Conservation (phyloP, 345 rosid genomes). For the Carallia pectinifolia region DNA sequence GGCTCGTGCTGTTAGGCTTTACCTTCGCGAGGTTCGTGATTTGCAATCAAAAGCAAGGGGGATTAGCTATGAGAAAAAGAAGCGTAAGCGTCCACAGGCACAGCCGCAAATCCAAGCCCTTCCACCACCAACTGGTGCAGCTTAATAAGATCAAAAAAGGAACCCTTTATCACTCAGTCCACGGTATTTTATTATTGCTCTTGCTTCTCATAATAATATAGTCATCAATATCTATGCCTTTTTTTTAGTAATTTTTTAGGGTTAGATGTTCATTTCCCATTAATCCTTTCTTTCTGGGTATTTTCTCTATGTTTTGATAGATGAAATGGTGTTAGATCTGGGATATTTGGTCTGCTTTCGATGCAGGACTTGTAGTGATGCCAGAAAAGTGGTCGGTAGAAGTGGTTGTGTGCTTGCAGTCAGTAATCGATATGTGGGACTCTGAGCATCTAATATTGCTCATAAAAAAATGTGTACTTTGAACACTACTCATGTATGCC, state of each 20-base stretch:
- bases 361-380: conserved; percentile 26
- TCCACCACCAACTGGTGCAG: conserved; percentile 40
- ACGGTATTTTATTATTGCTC: no score
- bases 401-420: conserved; percentile 33
- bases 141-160: conserved; percentile 14
- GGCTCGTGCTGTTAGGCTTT: conserved; percentile 35
- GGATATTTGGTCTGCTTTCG: conserved; percentile 32
- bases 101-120: conserved; percentile 37
- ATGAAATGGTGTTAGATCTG: conserved; percentile 21
- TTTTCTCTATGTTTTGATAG: conserved; percentile 11
- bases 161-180: background rate
- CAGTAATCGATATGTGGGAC: conserved; percentile 24
- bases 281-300: background rate
- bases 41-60: conserved; percentile 35
- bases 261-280: conserved; percentile 9
- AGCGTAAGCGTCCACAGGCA: conserved; percentile 32
- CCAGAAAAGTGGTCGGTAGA: conserved; percentile 23
- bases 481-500: conserved; percentile 31
- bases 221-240: background rate
- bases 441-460: conserved; percentile 34
- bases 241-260: conserved; percentile 17
- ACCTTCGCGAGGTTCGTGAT: conserved; percentile 32
- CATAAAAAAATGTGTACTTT: conserved; percentile 18
- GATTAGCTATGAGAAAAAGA: conserved; percentile 36
- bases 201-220: no score